Base-by-base conservation (phyloP, 306 rosid genomes). In the Rosa multiflora region DNA sequence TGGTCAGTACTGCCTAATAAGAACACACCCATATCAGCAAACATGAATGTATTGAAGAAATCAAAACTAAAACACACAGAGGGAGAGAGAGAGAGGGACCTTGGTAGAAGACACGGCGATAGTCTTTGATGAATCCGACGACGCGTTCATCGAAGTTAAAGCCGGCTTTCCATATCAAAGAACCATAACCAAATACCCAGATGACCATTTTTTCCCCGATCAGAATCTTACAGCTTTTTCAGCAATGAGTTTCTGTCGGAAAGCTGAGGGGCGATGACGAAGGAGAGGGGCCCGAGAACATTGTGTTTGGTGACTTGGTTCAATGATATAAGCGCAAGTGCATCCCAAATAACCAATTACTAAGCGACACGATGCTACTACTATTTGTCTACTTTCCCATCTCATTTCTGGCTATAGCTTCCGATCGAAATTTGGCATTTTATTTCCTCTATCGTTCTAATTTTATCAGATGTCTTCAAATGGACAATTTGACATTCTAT, bases 181-280 rank as follows among this genome's bases (percentile, higher is more conserved):
- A 92, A 63, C 97, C 99, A 73, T 92, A 94, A n/a, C 97, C 99
- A 76, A 94, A 92, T 49, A 91, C 97, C 92, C 97, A 94, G 88
- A 88, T 89, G 85, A 55, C 90, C 97, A 88, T 90, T 66, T 68
- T 70, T 21, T 58, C 35, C 1, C 44, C 70, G 3, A 32, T 61
- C 68, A 63, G 17, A 63, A 26, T 29, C 39, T 63, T 13, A 0
- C 39, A 29, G 68, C 68, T 62, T 63, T 23, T 63, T 2, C 20
- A 32, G 68, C 23, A 4, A 4, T 3, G 66, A 59, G 26, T 59
- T 35, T 59, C 35, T 59, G 66, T 59, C 13, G 66, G 66, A 58
- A 26, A 29, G 67, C 67, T 62, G 67, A 29, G 8, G 58, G 58
- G 58, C 5, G 37, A 59, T 26, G 67, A 59, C 26, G 53, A 43